Conservation (phyloP, 2,329 filamentous ascomycete genomes). For the Colletotrichum brevisporum region DNA sequence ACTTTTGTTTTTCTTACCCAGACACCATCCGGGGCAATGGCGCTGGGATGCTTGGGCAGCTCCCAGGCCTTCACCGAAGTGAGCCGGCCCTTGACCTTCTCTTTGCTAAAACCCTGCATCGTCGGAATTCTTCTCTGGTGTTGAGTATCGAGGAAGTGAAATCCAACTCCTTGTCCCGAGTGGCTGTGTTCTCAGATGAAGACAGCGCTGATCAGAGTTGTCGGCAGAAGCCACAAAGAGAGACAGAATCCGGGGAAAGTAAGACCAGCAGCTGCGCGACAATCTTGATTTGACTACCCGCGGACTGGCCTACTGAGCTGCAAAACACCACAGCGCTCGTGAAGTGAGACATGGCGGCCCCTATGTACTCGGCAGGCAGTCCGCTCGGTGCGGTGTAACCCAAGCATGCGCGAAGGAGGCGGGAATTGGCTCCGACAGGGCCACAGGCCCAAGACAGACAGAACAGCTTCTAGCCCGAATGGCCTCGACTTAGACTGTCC, state of each 20-base stretch:
- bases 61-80: constrained; percentile 61
- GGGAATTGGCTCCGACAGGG: constrained; percentile 12
- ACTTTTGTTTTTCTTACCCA: constrained; percentile 48
- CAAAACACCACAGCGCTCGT: background rate
- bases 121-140: background rate
- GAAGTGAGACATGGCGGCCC: constrained; percentile 21
- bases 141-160: too few species aligned
- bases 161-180: too few species aligned
- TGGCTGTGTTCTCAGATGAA: too few species aligned
- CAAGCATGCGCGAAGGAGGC: background rate
- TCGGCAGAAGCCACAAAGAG: background rate
- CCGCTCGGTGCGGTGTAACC: constrained; percentile 17
- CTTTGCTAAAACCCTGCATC: constrained; percentile 44
- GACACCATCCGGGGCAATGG: constrained; percentile 60
- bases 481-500: background rate
- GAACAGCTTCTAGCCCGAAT: constrained; percentile 5
- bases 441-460: constrained; percentile 3
- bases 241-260: background rate
- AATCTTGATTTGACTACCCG: background rate
- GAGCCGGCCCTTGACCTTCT: constrained; percentile 52
- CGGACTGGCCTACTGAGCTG: background rate
- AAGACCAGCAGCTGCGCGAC: background rate
- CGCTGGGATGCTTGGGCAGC: constrained; percentile 62
- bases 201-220: background rate
- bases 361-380: constrained; percentile 35